Evolutionary conservation across 768 basidiomycete species (phyloP).

Genomic region (Punctularia strigosozonata): DNA sequence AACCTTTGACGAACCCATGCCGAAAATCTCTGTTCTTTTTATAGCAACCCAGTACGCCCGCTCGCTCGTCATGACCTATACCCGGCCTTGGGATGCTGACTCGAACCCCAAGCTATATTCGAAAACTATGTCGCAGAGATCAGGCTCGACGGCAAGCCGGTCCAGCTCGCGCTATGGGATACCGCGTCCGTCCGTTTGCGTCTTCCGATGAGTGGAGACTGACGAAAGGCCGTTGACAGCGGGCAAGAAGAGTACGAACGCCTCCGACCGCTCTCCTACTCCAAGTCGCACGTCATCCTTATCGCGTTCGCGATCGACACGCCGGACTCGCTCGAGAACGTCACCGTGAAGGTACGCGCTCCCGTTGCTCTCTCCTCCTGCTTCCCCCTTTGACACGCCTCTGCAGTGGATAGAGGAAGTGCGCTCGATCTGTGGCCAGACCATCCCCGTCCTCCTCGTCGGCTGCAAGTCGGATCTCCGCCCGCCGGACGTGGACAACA

Average conservation of each 20-base stretch:
- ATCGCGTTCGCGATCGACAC: slow-evolving; percentile 96
- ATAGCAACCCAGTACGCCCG: slow-evolving; percentile 36
- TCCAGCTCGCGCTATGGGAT: slow-evolving; percentile 97
- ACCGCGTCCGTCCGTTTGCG: slow-evolving; percentile 67
- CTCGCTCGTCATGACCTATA: slow-evolving; percentile 2
- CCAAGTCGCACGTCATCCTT: slow-evolving; percentile 96
- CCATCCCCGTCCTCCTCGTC: slow-evolving; percentile 89
- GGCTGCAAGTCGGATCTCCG: slow-evolving; percentile 95
- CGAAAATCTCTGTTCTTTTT: background rate
- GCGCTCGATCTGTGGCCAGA: slow-evolving; percentile 85
- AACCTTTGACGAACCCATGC: slow-evolving; percentile 1
- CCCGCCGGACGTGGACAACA: too few relatives aligned
- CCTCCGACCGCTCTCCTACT: slow-evolving; percentile 92
- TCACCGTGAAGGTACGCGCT: slow-evolving; percentile 66
- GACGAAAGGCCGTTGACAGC: slow-evolving; percentile 26
- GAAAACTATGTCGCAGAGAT: slow-evolving; percentile 99
- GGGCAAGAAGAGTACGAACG: slow-evolving; percentile 99
- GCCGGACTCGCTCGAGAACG: slow-evolving; percentile 94
- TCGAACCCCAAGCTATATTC: slow-evolving; percentile 71
- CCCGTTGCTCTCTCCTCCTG: background rate
- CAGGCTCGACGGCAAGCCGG: slow-evolving; percentile 91
- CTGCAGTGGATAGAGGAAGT: slow-evolving; percentile 97
- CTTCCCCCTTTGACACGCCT: slow-evolving; percentile 5
- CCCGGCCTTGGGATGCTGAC: slow-evolving; percentile 2
- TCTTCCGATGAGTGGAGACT: background rate